Evolutionary conservation across 108 stramenopile species (phyloP), one percentile per base, ranked within the genome.

Genomic region (Heterococcus sp.): DNA sequence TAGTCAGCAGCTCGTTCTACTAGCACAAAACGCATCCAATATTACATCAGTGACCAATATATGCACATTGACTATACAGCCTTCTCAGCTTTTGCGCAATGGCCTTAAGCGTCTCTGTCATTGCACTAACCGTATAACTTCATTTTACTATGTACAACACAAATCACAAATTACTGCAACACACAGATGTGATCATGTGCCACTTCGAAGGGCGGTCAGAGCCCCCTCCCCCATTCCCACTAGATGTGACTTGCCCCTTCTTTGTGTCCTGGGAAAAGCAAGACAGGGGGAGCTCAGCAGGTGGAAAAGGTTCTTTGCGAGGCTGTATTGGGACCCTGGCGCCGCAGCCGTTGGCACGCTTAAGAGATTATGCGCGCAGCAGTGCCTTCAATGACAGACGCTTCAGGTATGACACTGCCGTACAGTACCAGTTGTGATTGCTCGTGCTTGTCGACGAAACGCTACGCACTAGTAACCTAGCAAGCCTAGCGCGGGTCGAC

Each of bases 291-390:
- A 31, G 66, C 74, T 71, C 69, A 21, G 46, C 46, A 21, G 46
- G 14, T 14, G 14, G 8, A 58, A 58, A 21, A 8, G 46, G 46
- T 21, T 58, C 28, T 31, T 46, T 87, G 26, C 65, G 86, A 11
- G 86, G 86, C 67, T 87, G 86, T 32, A 85, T 87, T 37, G 86
- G 86, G 11, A 87, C 84, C 27, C 84, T 87, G 21, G 30, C 66
- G 21, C 84, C 86, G 2, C 28, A 29, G 38, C 46, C 84, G 32
- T 37, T 87, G 11, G 74, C 81, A 26, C 36, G 33, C 36, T 68
- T 82, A 73, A 72, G 11, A 35, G 81, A 82, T 68, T 82, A 82
- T 74, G 65, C 72, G 1, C 69, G 66, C 32, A 82, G 81, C 81
- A 82, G 81, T 32, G 66, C 66, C 8, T 67, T 67, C 66, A 3